Conservation (phyloP, 805 yeast species). For the Saccharomycopsis sp. region DNA sequence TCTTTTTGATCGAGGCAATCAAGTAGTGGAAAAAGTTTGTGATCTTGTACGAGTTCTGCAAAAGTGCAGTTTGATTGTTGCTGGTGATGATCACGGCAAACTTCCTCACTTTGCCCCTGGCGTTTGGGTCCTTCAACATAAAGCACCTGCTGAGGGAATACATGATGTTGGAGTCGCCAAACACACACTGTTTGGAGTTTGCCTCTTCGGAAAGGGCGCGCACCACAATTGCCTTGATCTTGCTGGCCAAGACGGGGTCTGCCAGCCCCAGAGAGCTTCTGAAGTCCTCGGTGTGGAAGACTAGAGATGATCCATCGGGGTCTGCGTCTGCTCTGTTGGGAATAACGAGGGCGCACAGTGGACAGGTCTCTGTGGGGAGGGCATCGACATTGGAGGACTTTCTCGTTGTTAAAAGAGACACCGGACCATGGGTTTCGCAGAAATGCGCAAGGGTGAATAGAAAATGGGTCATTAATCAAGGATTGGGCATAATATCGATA, state of each 20-base stretch:
- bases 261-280: too few species aligned
- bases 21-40: constrained; percentile 12
- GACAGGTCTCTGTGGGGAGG: not conserved
- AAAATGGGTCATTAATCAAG: constrained; percentile 14
- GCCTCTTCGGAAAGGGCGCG: constrained; percentile 19
- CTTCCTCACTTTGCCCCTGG: constrained; percentile 18
- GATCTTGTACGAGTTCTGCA: constrained; percentile 12
- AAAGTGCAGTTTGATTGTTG: constrained; percentile 13
- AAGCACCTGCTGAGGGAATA: constrained; percentile 18
- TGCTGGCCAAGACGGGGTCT: constrained; percentile 6
- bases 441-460: constrained; percentile 20
- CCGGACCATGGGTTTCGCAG: constrained; percentile 21
- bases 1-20: constrained; percentile 12
- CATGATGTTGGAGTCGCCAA: constrained; percentile 18
- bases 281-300: too few species aligned
- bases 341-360: not conserved
- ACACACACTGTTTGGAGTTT: constrained; percentile 13
- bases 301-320: too few species aligned
- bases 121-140: constrained; percentile 10
- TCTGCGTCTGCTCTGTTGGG: constrained; percentile 4
- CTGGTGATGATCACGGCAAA: constrained; percentile 17
- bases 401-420: constrained; percentile 13
- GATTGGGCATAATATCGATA: too few species aligned
- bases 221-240: constrained; percentile 11
- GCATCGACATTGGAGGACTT: not conserved